Conservation (phyloP, 2,329 filamentous ascomycete species). For the Moelleriella libera region DNA sequence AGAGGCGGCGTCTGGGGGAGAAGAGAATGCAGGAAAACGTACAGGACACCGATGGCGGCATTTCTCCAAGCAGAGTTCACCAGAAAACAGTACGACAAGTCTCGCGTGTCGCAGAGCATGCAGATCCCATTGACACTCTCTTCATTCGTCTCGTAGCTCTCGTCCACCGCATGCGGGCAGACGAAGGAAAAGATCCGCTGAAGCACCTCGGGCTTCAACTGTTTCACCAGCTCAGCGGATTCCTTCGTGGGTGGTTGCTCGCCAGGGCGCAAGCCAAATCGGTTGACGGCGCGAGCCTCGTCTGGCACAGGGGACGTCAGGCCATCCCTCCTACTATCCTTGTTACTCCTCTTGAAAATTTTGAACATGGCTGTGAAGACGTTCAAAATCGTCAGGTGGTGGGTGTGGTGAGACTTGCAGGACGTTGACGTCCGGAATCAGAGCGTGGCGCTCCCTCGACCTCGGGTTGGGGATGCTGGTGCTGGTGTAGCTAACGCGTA, state of each 20-base stretch:
- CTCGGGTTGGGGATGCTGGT: too few relatives aligned
- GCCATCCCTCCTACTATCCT: conserved; percentile 20
- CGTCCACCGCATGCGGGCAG: conserved; percentile 69
- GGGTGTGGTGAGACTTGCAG: too few relatives aligned
- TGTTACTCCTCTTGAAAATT: conserved; percentile 10
- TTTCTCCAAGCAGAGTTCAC: conserved; percentile 60
- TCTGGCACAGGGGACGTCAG: conserved; percentile 10
- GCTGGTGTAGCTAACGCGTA: too few relatives aligned
- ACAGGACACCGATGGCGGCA: conserved; percentile 43
- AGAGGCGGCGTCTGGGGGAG: not conserved
- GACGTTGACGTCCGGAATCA: too few relatives aligned
- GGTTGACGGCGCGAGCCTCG: conserved; percentile 13
- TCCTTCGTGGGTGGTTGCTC: conserved; percentile 21
- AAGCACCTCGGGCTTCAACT: conserved; percentile 56
- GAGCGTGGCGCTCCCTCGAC: too few relatives aligned
- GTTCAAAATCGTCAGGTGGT: too few relatives aligned
- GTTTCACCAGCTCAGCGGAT: conserved; percentile 29
- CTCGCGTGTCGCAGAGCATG: conserved; percentile 86
- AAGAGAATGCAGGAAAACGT: conserved; percentile 20
- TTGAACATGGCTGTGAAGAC: too few relatives aligned
- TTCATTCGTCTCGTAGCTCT: conserved; percentile 71
- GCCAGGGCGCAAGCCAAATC: conserved; percentile 9
- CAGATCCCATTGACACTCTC: conserved; percentile 66
- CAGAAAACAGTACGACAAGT: conserved; percentile 66
- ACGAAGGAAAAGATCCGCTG: conserved; percentile 66